A percentile compares a stretch with the other conserved stretches of the same genome.
phyloP scores from a whole-genome alignment of 164 flowering plant species.

The Nymphaea thermarum region DNA sequence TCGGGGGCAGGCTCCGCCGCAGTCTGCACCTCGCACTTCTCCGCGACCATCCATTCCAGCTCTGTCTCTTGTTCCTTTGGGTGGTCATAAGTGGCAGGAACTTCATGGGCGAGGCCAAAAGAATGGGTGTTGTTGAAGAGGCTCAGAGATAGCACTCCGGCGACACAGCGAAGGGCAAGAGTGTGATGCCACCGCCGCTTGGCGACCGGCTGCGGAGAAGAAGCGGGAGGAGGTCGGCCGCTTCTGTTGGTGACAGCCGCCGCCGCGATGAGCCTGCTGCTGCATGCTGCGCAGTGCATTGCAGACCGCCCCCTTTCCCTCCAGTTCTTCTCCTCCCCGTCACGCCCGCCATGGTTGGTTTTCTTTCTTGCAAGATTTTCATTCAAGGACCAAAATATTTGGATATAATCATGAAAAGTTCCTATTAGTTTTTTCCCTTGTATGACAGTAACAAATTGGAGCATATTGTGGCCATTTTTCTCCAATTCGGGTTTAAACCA shows the following conservation, averaged over 20 bases:
- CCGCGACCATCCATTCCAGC: background rate
- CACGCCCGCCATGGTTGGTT: no score
- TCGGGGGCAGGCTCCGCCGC: constrained; percentile 6
- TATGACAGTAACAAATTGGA: no score
- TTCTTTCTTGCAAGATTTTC: no score
- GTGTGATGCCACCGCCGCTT: background rate
- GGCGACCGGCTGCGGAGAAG: background rate
- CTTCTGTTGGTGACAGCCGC: background rate
- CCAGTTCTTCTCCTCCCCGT: background rate
- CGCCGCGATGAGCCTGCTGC: background rate
- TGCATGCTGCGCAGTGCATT: background rate
- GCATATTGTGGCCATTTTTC: no score
- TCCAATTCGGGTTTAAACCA: no score
- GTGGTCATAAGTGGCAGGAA: background rate
- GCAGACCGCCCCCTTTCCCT: background rate
- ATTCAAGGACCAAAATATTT: no score
- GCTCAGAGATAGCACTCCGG: background rate
- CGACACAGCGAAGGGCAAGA: background rate
- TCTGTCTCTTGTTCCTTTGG: background rate
- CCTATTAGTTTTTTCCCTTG: no score
- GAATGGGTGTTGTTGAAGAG: background rate
- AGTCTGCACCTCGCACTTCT: constrained; percentile 22
- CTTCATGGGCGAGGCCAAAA: background rate
- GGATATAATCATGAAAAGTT: no score
- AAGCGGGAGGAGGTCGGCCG: constrained; percentile 2